Conservation (phyloP, 257 asterid genomes). For the Nicotiana knightiana region DNA sequence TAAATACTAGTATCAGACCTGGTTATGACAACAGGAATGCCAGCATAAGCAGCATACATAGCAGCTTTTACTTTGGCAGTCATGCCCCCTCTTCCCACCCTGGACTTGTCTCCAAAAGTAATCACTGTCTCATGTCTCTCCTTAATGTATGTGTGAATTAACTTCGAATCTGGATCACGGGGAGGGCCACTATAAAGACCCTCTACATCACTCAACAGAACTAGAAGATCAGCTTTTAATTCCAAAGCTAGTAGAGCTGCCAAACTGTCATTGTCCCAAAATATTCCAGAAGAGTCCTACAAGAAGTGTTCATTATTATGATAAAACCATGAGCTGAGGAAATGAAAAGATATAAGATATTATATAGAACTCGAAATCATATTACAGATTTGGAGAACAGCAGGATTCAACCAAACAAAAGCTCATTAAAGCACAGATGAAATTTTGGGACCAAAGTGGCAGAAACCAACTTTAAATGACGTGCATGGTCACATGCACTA, state of each 20-base stretch:
- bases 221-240: constrained; percentile 76
- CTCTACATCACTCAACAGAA: constrained; percentile 75
- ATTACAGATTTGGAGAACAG: background rate
- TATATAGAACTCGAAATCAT: background rate
- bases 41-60: constrained; percentile 53
- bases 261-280: constrained; percentile 90
- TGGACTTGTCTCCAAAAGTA: constrained; percentile 79
- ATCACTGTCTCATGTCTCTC: constrained; percentile 49
- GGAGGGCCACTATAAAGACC: constrained; percentile 90
- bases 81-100: constrained; percentile 97
- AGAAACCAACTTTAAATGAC: background rate
- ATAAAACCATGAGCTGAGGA: background rate
- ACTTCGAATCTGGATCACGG: constrained; percentile 55
- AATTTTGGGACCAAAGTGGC: background rate
- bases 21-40: constrained; percentile 72
- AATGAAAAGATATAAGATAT: background rate
- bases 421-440: background rate
- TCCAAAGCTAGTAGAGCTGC: constrained; percentile 72
- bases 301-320: background rate
- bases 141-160: constrained; percentile 57
- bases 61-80: constrained; percentile 92
- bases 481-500: background rate
- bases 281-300: constrained; percentile 78
- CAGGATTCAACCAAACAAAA: background rate
- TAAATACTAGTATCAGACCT: constrained; percentile 30